These are phyloP conservation scores for Candida mesenterica DNA, from an alignment of 1,139 yeast species.

Conservation along the genomic window DNA sequence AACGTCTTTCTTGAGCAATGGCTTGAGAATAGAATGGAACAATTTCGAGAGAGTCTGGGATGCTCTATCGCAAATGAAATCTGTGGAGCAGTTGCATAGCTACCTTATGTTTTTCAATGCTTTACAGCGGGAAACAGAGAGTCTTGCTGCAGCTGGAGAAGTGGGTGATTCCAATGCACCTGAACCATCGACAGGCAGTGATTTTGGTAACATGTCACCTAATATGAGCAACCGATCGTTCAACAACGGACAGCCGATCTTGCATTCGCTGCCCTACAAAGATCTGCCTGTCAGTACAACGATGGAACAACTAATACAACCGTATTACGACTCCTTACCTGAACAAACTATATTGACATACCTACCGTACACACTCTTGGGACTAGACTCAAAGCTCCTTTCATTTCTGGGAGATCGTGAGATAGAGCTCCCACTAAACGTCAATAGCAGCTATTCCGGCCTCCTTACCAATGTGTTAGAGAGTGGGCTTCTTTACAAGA, in stretches of 20 bases:
- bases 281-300: slow-evolving; percentile 6
- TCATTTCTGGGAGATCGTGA: slow-evolving; percentile 37
- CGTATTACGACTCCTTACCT: slow-evolving; percentile 34
- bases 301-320: slow-evolving; percentile 21
- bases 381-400: slow-evolving; percentile 66
- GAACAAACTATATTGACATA: slow-evolving; percentile 56
- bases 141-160: background rate
- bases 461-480: slow-evolving; percentile 62
- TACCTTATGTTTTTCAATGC: slow-evolving; percentile 36
- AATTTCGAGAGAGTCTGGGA: slow-evolving; percentile 33
- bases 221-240: background rate
- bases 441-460: slow-evolving; percentile 60
- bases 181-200: background rate
- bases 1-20: slow-evolving; percentile 25
- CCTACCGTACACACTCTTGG: slow-evolving; percentile 67
- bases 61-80: slow-evolving; percentile 26
- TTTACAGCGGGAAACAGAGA: slow-evolving; percentile 15
- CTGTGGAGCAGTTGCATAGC: slow-evolving; percentile 34
- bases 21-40: slow-evolving; percentile 29
- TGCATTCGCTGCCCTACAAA: slow-evolving; percentile 9
- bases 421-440: slow-evolving; percentile 47
- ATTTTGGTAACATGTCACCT: background rate
- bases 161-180: slow-evolving; percentile 4
- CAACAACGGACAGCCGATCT: slow-evolving; percentile 1
- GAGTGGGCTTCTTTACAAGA: slow-evolving; percentile 65